A percentile compares a stretch with the other conserved stretches of the same genome.
These are phyloP conservation scores for Leersia perrieri DNA, from an alignment of 176 grass and related monocot species.

Conservation along the genomic window DNA sequence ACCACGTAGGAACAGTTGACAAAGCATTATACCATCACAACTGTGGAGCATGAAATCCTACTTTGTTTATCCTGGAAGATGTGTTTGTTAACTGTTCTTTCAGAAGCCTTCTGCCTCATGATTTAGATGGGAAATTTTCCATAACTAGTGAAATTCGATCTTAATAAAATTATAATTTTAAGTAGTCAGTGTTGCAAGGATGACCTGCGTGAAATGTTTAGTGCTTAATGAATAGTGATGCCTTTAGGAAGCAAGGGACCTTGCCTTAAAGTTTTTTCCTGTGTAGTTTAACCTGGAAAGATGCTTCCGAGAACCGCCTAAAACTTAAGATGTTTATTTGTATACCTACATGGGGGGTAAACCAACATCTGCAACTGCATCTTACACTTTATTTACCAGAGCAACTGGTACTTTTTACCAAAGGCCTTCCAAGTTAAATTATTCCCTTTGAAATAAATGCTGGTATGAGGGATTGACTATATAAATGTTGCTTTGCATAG, in stretches of 20 bases:
- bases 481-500: neutral
- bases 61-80: slow-evolving; percentile 4
- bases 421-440: neutral
- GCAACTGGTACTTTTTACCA: neutral
- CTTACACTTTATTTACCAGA: too few relatives aligned
- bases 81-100: neutral
- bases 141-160: neutral
- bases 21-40: neutral
- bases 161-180: neutral
- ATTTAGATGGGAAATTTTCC: neutral
- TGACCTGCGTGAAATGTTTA: neutral
- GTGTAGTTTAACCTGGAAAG: neutral
- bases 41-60: neutral
- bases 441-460: neutral
- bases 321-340: neutral
- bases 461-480: neutral
- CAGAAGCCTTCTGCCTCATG: neutral
- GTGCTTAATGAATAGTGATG: neutral
- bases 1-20: neutral
- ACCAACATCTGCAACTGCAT: neutral
- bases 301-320: neutral
- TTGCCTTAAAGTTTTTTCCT: neutral
- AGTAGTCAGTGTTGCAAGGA: neutral
- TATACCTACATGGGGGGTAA: too few relatives aligned
- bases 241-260: neutral